Evolutionary conservation across 164 flowering plant genomes (phyloP).

Genomic region (Piper longum): DNA sequence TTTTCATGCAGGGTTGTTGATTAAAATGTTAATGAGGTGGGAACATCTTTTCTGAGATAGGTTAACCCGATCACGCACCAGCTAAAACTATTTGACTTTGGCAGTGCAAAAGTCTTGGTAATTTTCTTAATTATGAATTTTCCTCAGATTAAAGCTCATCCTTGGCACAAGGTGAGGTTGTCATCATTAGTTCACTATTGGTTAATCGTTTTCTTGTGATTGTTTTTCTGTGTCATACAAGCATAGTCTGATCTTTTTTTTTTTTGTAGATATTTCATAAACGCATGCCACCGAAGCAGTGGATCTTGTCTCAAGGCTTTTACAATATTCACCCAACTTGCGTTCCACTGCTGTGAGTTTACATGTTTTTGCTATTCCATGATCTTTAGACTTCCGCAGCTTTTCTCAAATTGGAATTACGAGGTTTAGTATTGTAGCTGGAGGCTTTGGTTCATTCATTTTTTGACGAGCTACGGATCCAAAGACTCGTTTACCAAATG

Average conservation of each 20-base stretch:
- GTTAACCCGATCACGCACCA: constrained; percentile 59
- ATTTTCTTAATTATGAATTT: constrained; percentile 6
- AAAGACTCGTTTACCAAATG: constrained; percentile 53
- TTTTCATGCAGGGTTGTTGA: neutral
- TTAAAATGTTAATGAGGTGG: too few species aligned
- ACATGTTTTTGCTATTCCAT: neutral
- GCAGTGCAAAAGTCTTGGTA: constrained; percentile 62
- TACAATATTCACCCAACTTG: constrained; percentile 45
- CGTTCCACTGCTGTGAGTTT: constrained; percentile 51
- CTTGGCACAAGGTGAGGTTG: constrained; percentile 55
- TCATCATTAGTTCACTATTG: neutral
- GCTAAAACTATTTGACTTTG: constrained; percentile 51
- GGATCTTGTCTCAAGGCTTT: constrained; percentile 48
- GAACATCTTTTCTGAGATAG: constrained; percentile 12
- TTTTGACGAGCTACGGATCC: constrained; percentile 77
- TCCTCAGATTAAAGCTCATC: constrained; percentile 48
- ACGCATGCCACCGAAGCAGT: constrained; percentile 63
- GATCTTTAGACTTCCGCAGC: neutral
- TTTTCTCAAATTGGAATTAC: neutral
- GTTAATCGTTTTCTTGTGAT: neutral
- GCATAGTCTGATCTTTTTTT: neutral
- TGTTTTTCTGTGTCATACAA: neutral
- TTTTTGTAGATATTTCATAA: constrained; percentile 42
- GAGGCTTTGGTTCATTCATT: constrained; percentile 66
- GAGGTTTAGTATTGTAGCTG: constrained; percentile 25